These are phyloP conservation scores for Parietichytrium sp. DNA, from an alignment of 108 stramenopile species.

Conservation along the genomic window DNA sequence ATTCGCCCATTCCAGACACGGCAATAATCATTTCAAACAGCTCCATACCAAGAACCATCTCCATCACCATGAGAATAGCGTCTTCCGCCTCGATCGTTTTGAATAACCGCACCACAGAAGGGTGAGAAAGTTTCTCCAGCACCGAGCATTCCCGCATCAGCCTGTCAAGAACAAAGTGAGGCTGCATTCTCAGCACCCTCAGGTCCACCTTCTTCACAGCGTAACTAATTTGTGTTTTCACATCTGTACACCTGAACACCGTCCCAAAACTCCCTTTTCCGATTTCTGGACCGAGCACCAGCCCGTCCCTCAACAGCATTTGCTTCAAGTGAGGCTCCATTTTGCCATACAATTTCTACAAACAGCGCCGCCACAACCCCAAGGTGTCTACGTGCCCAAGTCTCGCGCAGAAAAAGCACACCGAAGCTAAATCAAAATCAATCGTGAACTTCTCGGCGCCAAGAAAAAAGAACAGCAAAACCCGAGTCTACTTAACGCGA, in stretches of 20 bases:
- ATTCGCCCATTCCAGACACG: conserved; percentile 17
- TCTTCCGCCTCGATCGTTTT: conserved; percentile 8
- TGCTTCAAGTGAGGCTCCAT: conserved; percentile 38
- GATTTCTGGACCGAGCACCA: conserved; percentile 32
- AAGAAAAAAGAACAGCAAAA: too few species aligned
- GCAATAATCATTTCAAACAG: conserved; percentile 36
- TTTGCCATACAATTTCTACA: too few species aligned
- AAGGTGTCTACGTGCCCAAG: too few species aligned
- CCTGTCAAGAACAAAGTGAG: conserved; percentile 9
- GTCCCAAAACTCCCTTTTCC: conserved; percentile 33
- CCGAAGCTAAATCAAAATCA: too few species aligned
- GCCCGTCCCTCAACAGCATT: conserved; percentile 24
- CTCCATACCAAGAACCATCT: conserved; percentile 36
- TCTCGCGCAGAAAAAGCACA: too few species aligned
- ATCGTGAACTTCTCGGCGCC: too few species aligned
- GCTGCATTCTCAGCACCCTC: conserved; percentile 18
- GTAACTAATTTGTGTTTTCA: conserved; percentile 17
- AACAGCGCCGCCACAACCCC: too few species aligned
- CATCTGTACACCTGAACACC: conserved; percentile 33
- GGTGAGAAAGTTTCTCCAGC: conserved; percentile 24
- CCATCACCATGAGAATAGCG: conserved; percentile 37
- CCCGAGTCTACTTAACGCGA: too few species aligned
- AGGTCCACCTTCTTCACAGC: conserved; percentile 37
- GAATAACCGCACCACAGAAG: conserved; percentile 11
- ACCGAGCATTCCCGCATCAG: conserved; percentile 28